Evolutionary conservation across 1,139 yeast genomes (phyloP), one percentile per base, ranked within the genome.

Genomic region (Pichia sp.): DNA sequence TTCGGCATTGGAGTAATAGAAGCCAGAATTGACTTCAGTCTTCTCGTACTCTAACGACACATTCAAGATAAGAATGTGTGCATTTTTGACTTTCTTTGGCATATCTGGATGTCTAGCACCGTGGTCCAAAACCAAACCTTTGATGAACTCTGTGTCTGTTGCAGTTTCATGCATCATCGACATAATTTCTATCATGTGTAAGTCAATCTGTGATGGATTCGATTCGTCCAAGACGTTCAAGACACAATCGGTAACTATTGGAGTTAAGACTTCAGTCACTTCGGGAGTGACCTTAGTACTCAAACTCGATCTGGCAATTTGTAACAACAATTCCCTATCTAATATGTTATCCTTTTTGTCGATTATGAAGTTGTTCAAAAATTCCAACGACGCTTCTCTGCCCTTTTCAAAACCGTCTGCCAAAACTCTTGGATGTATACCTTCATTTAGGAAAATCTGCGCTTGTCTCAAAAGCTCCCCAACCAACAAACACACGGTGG

Each of bases 21-120:
- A 93, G 6, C 98, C 95, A 2, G 97, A 89, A 74, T 95, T 95
- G 56, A 95, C 97, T 74, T 95, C 99, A 45, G 97, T 90, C 76
- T 95, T 95, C 70, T 95, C 99, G 70, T 93, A 95, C 72, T 95
- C 99, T 64, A 95, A 77, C 4, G 96, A 88, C 48, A 95, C 99
- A 70, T 95, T 95, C 65, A 95, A 78, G 52, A 90, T 95, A 67
- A 95, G 78, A 47, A 95, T 84, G 66, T 82, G 77, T 1, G 97
- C 97, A 71, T 93, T 89, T 62, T 82, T 81, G 29, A 93, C 86
- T 55, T 84, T 75, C 64, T 84, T 87, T 56, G 99, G 99, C 99
- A 95, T 95, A 71, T 93, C 99, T 45, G 99, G 99, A 75, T 95
- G 99, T 70, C 99, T 84, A 15, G 97, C 97, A 59, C 99, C 99